Base-by-base conservation (phyloP, 176 grass and related monocot species). In the Ensete ventricosum region DNA sequence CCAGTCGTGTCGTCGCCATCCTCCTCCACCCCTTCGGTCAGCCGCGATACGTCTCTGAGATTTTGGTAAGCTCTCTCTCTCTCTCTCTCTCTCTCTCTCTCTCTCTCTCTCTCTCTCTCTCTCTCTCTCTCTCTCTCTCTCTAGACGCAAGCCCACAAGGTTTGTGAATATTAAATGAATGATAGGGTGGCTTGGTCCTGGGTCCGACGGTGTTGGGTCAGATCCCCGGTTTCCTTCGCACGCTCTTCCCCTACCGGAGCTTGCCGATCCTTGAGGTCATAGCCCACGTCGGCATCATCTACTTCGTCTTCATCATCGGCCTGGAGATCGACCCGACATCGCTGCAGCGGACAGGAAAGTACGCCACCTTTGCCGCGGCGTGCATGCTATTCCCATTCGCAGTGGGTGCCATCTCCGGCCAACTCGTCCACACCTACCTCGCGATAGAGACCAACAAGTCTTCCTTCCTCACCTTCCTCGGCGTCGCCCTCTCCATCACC, bases 31-130 rank as follows among this genome's bases (percentile, higher is more conserved):
- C 94, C 17, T 71, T 97, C 80, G 85, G 77, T 22, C 94, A 97
- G 74, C 94, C 94, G 19, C 90, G 85, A 8, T 82, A 91, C 77
- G 90, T 97, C 86, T 86, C 94, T 67, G 90, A 97, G 82, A 89
- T 93, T 74, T 57, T 93, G 43, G 90, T 97, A 74, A 34, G 74
- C 20, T 9, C 1, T 17, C 1, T 11, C 11, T 11, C 10, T 16
- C 25, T 14, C 9, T 22, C 2, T 52, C 8, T 20, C 14, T 17
- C 51, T 51, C 52, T 13, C 17, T 2, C 13, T 69, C 25, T 3
- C 60, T n/a, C 49, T 53, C 10, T 50, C 14, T 20, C 22, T 25
- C 24, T 25, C 24, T 25, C 24, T 25, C 51, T 51, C 52, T 13
- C 17, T 2, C 13, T 69, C 25, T 3, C 60, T n/a, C 49, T 53